Evolutionary conservation across 2,329 filamentous ascomycete species (phyloP).

Genomic region (Aureobasidium sp.): DNA sequence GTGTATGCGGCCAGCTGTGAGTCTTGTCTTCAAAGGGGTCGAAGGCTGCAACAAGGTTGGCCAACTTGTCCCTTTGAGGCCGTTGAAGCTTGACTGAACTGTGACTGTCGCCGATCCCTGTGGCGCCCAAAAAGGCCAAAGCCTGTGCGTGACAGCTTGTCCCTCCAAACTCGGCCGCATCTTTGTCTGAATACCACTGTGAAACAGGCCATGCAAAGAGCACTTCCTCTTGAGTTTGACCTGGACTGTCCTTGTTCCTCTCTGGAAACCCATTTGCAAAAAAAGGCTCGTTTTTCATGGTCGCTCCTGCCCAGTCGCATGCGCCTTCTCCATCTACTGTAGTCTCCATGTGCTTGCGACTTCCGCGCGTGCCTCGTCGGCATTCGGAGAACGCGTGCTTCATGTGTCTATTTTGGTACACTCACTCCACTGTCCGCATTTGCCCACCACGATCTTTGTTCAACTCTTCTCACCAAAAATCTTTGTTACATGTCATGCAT

Average conservation of each 20-base stretch:
- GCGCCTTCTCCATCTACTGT: not conserved
- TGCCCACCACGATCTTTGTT: not conserved
- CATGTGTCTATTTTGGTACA: not conserved
- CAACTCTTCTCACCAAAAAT: not conserved
- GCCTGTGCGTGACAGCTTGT: constrained; percentile 1
- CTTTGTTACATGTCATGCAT: not conserved
- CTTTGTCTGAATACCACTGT: constrained; percentile 7
- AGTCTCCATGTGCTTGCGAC: not conserved
- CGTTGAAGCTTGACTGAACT: constrained; percentile 6
- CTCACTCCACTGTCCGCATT: not conserved
- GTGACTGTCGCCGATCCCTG: not conserved
- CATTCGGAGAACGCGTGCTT: not conserved
- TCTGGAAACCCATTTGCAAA: too few species aligned
- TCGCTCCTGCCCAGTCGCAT: constrained; percentile 8
- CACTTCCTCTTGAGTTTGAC: too few species aligned
- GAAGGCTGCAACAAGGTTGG: constrained; percentile 4
- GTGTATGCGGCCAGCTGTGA: too few species aligned
- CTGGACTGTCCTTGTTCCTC: too few species aligned
- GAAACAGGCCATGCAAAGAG: too few species aligned
- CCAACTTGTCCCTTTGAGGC: constrained; percentile 6
- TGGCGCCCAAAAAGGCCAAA: not conserved
- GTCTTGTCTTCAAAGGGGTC: constrained; percentile 8
- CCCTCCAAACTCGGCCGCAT: not conserved
- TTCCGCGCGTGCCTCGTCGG: not conserved
- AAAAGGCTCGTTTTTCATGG: not conserved